Evolutionary conservation across 768 basidiomycete genomes (phyloP), one percentile per base, ranked within the genome.

Genomic region (Leucogyrophana mollusca): DNA sequence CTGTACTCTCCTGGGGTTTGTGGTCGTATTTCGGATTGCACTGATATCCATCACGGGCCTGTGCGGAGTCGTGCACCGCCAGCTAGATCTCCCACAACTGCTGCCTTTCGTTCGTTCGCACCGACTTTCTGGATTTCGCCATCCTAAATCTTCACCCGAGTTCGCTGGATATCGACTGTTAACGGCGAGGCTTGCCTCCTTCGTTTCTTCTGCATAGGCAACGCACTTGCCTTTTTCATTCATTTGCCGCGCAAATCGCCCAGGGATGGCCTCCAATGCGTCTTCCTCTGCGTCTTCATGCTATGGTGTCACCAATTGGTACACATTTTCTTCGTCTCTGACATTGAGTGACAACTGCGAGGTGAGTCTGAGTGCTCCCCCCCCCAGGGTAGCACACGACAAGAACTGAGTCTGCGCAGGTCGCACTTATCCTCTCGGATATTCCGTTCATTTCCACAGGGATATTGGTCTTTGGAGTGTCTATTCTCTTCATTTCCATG

Each of bases 371-470:
- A 23, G 40, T 34, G 8, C 16, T 46, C 20, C 18, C 27, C 34
- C n/a, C 11, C 24, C n/a, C n/a, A 43, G 11, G 39, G 16, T 25
- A 37, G 2, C 25, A 25, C 27, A 9, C 4, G 13, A 13, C 27
- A 13, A 13, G 20, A 10, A 43, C 52, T 56, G 33, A 54, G 23
- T 40, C 22, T 46, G 23, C 53, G 16, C 43, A 86, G 83, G 65
- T 85, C 34, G 76, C 79, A 47, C 65, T 70, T 52, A 58, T 87
- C 34, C 68, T 88, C 36, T 68, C 77, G 14, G 83, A 85, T 51
- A 79, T 88, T 44, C 87, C 87, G 17, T 70, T 85, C 51, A 78
- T 85, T 56, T 77, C 75, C 52, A 74, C 81, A 34, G 87, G 85
- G 25, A 68, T 86, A n/a, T 65, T 85, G 58, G 75, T 75, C 18